phyloP scores from a whole-genome alignment of 371 early-diverging fungal genomes.

The Funneliformis caledonium region DNA sequence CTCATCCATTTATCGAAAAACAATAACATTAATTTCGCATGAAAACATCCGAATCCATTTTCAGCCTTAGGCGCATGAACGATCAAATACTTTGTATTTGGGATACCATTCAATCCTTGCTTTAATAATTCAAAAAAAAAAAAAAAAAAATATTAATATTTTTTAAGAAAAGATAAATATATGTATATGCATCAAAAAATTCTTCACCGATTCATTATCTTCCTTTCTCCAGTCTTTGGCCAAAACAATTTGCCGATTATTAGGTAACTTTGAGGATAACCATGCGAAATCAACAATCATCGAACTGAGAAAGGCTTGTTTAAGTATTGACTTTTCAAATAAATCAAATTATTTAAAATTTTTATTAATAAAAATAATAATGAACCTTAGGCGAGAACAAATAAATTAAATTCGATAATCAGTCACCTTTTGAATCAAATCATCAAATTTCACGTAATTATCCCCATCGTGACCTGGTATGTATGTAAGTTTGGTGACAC shows the following conservation, averaged over 20 bases:
- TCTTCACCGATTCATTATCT: background rate
- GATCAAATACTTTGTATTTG: conserved; percentile 20
- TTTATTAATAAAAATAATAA: background rate
- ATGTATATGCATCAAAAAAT: background rate
- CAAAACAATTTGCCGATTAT: conserved; percentile 9
- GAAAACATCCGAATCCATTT: conserved; percentile 43
- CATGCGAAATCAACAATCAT: conserved; percentile 37
- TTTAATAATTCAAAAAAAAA: background rate
- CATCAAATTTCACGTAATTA: conserved; percentile 22
- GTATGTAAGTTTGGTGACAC: conserved; percentile 13
- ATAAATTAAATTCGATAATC: background rate
- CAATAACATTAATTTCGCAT: conserved; percentile 48
- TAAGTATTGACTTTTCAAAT: background rate
- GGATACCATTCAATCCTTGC: background rate
- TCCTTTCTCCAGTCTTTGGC: conserved; percentile 32
- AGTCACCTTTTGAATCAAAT: conserved; percentile 26
- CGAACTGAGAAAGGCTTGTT: conserved; percentile 32
- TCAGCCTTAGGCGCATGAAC: conserved; percentile 37
- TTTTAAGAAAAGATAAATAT: background rate
- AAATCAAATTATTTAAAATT: background rate
- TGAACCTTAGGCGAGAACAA: background rate
- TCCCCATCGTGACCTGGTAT: background rate
- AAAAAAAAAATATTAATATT: background rate
- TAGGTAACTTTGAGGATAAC: conserved; percentile 30
- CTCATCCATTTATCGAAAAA: conserved; percentile 45